Conservation (phyloP, 2,329 filamentous ascomycete species). For the Eutypa lata region DNA sequence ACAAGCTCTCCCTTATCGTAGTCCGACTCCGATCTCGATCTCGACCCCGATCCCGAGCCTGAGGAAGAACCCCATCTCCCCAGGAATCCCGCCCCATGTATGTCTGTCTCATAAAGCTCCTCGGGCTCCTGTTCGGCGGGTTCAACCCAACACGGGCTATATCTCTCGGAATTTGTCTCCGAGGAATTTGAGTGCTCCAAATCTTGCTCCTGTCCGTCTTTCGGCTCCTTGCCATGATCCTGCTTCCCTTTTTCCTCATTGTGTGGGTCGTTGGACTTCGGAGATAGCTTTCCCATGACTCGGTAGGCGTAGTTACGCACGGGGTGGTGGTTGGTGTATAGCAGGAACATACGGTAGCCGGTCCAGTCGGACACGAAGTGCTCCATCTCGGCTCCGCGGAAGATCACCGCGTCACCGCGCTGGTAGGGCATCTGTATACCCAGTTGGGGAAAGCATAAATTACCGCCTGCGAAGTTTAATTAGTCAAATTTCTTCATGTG, state of each 20-base stretch:
- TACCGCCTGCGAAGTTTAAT: too few relatives aligned
- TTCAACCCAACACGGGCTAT: neutral
- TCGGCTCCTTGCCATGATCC: neutral
- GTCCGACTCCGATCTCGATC: too few relatives aligned
- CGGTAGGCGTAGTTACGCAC: slow-evolving; percentile 11
- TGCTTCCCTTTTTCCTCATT: too few relatives aligned
- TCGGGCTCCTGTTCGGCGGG: neutral
- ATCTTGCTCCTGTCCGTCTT: neutral
- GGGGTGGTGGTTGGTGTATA: slow-evolving; percentile 11
- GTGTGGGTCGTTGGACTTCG: slow-evolving; percentile 7
- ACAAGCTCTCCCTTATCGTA: too few relatives aligned
- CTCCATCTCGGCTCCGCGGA: slow-evolving; percentile 10
- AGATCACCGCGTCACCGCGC: slow-evolving; percentile 6
- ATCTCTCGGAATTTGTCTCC: neutral
- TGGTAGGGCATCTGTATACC: slow-evolving; percentile 6
- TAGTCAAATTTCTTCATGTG: too few relatives aligned
- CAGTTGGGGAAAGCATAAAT: slow-evolving; percentile 10
- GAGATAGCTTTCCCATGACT: slow-evolving; percentile 5
- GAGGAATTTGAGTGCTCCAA: neutral
- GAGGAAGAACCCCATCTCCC: neutral
- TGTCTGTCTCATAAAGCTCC: slow-evolving; percentile 1
- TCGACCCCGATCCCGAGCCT: neutral
- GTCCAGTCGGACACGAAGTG: slow-evolving; percentile 12
- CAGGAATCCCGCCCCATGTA: neutral
- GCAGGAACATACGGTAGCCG: slow-evolving; percentile 10